Conservation (phyloP, 768 basidiomycete genomes). For the Kwoniella bestiolae region DNA sequence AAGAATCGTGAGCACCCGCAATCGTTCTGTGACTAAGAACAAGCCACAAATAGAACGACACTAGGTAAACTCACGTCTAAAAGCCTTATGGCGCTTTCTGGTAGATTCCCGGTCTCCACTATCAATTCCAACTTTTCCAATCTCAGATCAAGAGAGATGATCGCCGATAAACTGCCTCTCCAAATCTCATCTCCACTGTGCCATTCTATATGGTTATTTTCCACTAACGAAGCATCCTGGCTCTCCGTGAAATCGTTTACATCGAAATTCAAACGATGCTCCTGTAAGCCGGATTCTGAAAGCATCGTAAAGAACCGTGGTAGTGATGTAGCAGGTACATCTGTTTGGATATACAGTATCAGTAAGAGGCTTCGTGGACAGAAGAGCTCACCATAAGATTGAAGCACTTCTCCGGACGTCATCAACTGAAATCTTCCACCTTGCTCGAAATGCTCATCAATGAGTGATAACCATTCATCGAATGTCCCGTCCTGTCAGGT, state of each 20-base stretch:
- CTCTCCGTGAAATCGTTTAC: neutral
- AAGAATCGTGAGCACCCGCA: neutral
- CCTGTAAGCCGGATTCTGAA: neutral
- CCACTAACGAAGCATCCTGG: neutral
- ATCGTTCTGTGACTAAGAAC: neutral
- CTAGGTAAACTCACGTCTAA: conserved; percentile 18
- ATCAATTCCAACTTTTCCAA: neutral
- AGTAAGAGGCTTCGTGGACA: neutral
- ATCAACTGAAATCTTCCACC: conserved; percentile 15
- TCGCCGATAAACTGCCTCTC: conserved; percentile 8
- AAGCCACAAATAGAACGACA: too few relatives aligned
- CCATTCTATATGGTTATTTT: conserved; percentile 13
- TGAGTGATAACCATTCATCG: conserved; percentile 17
- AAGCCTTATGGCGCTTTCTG: conserved; percentile 10
- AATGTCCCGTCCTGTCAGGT: conserved; percentile 16
- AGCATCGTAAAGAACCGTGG: conserved; percentile 18
- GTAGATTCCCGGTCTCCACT: conserved; percentile 8
- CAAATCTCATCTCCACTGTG: neutral
- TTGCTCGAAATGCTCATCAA: conserved; percentile 16
- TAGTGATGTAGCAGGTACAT: conserved; percentile 5
- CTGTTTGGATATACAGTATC: conserved; percentile 2
- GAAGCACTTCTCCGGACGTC: conserved; percentile 1
- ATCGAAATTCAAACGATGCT: conserved; percentile 1
- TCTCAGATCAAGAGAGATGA: too few relatives aligned
- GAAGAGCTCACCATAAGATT: conserved; percentile 15